A percentile compares a stretch with the other conserved stretches of the same genome.
Evolutionary conservation across 306 rosid genomes (phyloP).

Genomic region (Inga leiocalycina): DNA sequence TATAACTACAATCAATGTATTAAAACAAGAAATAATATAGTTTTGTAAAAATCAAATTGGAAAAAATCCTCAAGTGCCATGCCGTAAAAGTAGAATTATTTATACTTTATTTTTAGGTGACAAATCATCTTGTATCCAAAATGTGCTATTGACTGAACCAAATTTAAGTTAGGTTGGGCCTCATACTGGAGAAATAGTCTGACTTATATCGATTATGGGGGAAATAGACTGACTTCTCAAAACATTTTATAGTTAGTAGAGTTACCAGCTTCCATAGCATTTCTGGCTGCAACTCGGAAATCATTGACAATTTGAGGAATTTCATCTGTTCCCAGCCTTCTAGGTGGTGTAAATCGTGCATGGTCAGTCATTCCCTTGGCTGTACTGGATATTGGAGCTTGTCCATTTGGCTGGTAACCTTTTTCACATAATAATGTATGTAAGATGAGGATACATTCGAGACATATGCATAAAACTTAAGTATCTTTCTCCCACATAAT

Average conservation of each 20-base stretch:
- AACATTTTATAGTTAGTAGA: neutral
- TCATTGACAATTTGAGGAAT: neutral
- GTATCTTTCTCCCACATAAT: neutral
- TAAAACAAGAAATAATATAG: neutral
- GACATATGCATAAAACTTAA: neutral
- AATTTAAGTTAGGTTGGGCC: neutral
- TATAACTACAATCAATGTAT: neutral
- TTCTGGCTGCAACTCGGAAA: neutral
- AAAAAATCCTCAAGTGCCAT: neutral
- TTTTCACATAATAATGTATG: neutral
- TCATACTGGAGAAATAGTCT: neutral
- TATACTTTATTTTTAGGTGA: neutral
- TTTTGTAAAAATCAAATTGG: neutral
- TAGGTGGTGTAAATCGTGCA: neutral
- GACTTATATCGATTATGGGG: neutral
- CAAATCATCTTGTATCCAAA: neutral
- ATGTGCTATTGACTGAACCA: neutral
- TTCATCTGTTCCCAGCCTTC: neutral
- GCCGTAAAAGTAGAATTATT: neutral
- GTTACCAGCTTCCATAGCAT: slow-evolving; percentile 4
- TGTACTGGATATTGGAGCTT: neutral
- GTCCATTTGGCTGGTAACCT: slow-evolving; percentile 9
- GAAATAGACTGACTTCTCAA: neutral
- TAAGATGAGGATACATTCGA: neutral
- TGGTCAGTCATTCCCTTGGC: neutral